These are phyloP conservation scores for Dipteronia dyeriana DNA, from an alignment of 345 rosid genomes.

Conservation along the genomic window DNA sequence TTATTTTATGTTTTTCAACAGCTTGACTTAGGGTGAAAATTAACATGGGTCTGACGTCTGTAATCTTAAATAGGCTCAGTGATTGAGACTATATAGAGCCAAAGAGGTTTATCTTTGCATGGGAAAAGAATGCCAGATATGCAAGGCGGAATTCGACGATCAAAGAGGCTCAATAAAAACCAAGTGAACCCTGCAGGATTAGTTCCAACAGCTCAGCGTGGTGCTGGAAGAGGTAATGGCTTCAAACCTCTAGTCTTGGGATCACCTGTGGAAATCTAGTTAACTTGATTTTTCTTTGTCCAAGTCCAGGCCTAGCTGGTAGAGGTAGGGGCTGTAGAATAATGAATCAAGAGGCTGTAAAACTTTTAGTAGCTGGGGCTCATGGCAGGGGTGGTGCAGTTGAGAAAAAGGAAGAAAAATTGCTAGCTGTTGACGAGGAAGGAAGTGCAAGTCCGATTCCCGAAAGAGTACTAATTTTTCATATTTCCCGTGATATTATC, in stretches of 20 bases:
- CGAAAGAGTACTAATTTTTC: conserved; percentile 37
- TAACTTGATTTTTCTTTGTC: conserved; percentile 17
- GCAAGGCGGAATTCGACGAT: conserved; percentile 42
- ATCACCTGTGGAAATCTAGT: conserved; percentile 7
- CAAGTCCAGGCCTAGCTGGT: conserved; percentile 30
- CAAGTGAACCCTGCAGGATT: conserved; percentile 36
- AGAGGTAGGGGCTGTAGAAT: conserved; percentile 46
- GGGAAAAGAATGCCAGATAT: conserved; percentile 49
- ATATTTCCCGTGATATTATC: background rate
- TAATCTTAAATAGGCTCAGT: conserved; percentile 8
- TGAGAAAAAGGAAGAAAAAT: conserved; percentile 42
- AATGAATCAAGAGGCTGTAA: conserved; percentile 41
- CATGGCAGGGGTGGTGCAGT: conserved; percentile 33
- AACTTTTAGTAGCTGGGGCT: conserved; percentile 29
- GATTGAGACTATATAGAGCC: conserved; percentile 18
- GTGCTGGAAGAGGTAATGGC: conserved; percentile 38
- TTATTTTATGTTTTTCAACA: background rate
- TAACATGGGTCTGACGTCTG: background rate
- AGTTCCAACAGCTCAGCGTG: conserved; percentile 35
- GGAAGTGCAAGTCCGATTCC: conserved; percentile 45
- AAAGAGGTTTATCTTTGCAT: conserved; percentile 30
- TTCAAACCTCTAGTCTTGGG: conserved; percentile 13
- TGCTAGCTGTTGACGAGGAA: conserved; percentile 38
- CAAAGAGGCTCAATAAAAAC: conserved; percentile 42
- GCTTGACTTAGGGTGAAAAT: background rate